Percentiles rank a stretch among this genome's conserved stretches.
Evolutionary conservation across 257 asterid species (phyloP).

Genomic region (Verbena officinalis): DNA sequence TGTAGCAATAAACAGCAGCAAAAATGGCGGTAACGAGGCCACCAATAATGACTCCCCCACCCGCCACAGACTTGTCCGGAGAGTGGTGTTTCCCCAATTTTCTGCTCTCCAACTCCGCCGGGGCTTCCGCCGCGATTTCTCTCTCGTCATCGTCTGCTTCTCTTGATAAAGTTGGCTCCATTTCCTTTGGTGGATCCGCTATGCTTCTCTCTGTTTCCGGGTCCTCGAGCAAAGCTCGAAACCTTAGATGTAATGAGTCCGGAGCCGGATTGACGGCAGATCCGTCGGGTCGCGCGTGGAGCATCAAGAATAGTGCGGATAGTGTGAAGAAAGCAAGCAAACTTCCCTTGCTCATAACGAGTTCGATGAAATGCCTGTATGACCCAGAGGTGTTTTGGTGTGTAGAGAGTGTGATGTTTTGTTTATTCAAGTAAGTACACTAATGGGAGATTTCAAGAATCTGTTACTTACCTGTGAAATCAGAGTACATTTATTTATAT

Average conservation of each 20-base stretch:
- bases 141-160: slow-evolving; percentile 28
- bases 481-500: slow-evolving; percentile 31
- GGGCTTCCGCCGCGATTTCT: slow-evolving; percentile 46
- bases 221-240: slow-evolving; percentile 30
- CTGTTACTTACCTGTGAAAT: not conserved
- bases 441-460: slow-evolving; percentile 14
- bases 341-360: slow-evolving; percentile 35
- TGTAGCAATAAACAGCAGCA: slow-evolving; percentile 75
- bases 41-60: slow-evolving; percentile 76
- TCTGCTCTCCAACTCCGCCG: slow-evolving; percentile 38
- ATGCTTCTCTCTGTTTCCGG: slow-evolving; percentile 25
- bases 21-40: slow-evolving; percentile 74
- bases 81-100: slow-evolving; percentile 48
- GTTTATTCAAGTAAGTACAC: not conserved
- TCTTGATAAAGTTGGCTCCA: slow-evolving; percentile 12
- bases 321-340: slow-evolving; percentile 34
- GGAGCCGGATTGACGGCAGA: slow-evolving; percentile 11
- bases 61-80: slow-evolving; percentile 59
- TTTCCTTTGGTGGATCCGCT: slow-evolving; percentile 54
- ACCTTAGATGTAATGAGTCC: not conserved
- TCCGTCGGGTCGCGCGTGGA: slow-evolving; percentile 21
- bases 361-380: slow-evolving; percentile 35
- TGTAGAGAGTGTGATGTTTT: not conserved
- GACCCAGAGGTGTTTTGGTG: not conserved
- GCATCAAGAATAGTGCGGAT: slow-evolving; percentile 11